Base-by-base conservation (phyloP, 352 stramenopile species). In the Phytophthora capsici region DNA sequence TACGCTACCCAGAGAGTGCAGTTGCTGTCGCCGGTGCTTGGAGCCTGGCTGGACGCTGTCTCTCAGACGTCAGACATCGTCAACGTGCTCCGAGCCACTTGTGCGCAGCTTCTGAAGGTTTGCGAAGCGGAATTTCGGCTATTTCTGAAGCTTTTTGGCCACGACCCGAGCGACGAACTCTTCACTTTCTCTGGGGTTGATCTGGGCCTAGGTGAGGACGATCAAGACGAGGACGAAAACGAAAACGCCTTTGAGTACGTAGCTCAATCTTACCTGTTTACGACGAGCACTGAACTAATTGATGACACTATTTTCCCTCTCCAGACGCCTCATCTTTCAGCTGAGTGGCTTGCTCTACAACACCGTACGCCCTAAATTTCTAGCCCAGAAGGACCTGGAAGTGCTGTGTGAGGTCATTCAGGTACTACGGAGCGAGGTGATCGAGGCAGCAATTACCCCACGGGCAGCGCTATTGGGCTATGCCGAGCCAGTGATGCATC, bases 341-440 rank as follows among this genome's bases (percentile, higher is more conserved):
- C 56, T 95, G 3, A 90, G 87, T 44, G 75, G 79, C 3, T 34
- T 89, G 7, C 44, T 95, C 12, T 95, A 95, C 75, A 88, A 85
- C 46, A 75, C 84, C 6, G 66, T 86, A 19, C 80, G 87, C 6
- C 87, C 87, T 36, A 75, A 83, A 34, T 62, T 95, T 60, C 50
- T 95, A 19, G 61, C 83, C 20, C 83, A 95, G 28, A 87, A 91
- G 48, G 85, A 92, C 43, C 59, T 95, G 13, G 87, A 94, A 40
- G 64, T 81, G 30, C 63, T 95, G 2, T 95, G 87, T 34, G 87
- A 95, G 55, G 73, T 88, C 30, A 82, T 95, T 23, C 83, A 94
- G 49, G 82, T 95, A 13, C 60, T 94, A 2, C 73, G 88, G 13
- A 89, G 74, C 28, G 87, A 95, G 47, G 69, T 95, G 47, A 88